A percentile compares a stretch with the other conserved stretches of the same genome.
phyloP scores from a whole-genome alignment of 2,329 filamentous ascomycete species.

The Nectriaceae sp. region DNA sequence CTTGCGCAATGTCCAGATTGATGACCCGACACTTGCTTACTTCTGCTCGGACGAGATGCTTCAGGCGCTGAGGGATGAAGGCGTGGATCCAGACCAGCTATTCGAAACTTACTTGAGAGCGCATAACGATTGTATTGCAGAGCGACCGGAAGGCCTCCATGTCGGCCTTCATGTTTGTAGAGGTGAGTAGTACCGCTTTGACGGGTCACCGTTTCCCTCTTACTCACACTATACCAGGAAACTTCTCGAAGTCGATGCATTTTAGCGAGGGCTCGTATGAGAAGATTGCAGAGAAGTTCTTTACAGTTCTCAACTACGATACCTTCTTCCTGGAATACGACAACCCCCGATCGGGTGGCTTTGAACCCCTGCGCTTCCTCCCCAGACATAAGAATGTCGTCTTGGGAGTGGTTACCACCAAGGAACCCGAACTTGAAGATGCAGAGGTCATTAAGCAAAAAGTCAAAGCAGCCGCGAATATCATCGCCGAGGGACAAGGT shows the following conservation, averaged over 20 bases:
- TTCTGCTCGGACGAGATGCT: constrained; percentile 72
- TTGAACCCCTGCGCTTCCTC: constrained; percentile 62
- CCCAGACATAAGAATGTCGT: constrained; percentile 63
- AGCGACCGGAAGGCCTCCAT: constrained; percentile 65
- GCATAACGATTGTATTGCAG: constrained; percentile 69
- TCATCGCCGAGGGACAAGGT: constrained; percentile 65
- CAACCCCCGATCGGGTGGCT: constrained; percentile 59
- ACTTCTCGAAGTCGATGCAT: constrained; percentile 64
- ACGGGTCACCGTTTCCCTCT: not conserved
- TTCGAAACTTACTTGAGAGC: constrained; percentile 71
- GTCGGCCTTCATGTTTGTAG: constrained; percentile 67
- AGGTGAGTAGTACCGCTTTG: constrained; percentile 19
- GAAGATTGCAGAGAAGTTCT: constrained; percentile 61
- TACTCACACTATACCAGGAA: constrained; percentile 49
- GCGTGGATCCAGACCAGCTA: constrained; percentile 63
- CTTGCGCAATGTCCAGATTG: constrained; percentile 59
- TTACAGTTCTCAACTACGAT: constrained; percentile 58
- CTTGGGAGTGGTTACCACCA: constrained; percentile 62
- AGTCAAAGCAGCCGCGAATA: constrained; percentile 60
- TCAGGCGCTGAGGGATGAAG: constrained; percentile 56
- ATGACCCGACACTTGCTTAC: constrained; percentile 64
- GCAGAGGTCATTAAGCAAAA: constrained; percentile 54
- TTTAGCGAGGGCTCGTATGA: constrained; percentile 67
- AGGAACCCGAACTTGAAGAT: constrained; percentile 60
- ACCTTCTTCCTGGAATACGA: constrained; percentile 66